Evolutionary conservation across 2,329 filamentous ascomycete species (phyloP).

Genomic region (Colletotrichum godetiae): DNA sequence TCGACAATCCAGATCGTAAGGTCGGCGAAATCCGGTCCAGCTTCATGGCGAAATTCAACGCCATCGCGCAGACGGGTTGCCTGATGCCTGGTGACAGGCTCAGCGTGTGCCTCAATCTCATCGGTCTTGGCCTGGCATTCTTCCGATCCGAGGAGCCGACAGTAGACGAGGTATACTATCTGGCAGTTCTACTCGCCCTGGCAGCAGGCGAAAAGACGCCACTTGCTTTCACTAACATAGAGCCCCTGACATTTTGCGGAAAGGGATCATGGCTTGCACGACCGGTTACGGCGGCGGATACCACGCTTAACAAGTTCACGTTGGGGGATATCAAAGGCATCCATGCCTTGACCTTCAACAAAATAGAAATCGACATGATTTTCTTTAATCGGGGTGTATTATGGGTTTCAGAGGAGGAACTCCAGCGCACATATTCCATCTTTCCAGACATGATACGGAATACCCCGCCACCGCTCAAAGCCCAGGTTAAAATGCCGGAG

Average conservation of each 20-base stretch:
- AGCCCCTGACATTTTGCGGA: background rate
- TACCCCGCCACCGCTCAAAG: constrained; percentile 7
- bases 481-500: too few relatives aligned
- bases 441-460: constrained; percentile 10
- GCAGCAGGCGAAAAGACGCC: constrained; percentile 6
- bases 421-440: background rate
- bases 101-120: constrained; percentile 18
- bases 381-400: background rate
- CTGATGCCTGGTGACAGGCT: constrained; percentile 14
- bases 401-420: background rate
- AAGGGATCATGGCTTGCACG: background rate
- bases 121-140: constrained; percentile 14
- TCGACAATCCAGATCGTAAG: background rate
- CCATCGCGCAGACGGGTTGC: constrained; percentile 11
- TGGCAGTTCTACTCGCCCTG: background rate
- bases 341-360: background rate
- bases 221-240: background rate
- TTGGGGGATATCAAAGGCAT: background rate
- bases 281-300: constrained; percentile 2
- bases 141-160: background rate
- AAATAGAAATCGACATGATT: constrained; percentile 8
- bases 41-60: constrained; percentile 23
- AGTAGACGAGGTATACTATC: constrained; percentile 5
- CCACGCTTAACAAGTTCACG: constrained; percentile 8
- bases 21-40: background rate